Evolutionary conservation across 2,329 filamentous ascomycete species (phyloP), one percentile per base, ranked within the genome.

Genomic region (Sclerotinia spermophila): DNA sequence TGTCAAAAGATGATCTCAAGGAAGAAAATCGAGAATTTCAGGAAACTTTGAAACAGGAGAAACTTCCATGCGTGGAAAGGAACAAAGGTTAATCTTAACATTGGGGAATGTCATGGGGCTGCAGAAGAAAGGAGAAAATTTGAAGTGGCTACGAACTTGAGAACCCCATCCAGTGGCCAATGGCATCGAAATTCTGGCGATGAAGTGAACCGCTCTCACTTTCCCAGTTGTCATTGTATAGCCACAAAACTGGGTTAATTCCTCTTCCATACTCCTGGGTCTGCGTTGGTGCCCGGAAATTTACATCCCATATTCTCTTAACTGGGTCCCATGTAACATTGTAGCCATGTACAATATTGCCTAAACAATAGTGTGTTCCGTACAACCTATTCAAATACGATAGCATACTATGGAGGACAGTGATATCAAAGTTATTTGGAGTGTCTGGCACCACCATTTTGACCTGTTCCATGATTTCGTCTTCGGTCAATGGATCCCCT

Each of bases 101-200:
- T 60, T 15, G 35, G 58, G 3, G 15, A 44, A 30, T 27, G n/a
- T 1, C 30, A 33, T 44, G 11, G n/a, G 19, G 19, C n/a, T 45
- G 30, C 19, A 35, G 21, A 17, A 62, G 40, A 8, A 33, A 27
- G 3, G 40, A 24, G 21, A 8, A 35, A 45, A 24, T 33, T 5
- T 33, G 27, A 35, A 45, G 10, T 5, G 21, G 6, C n/a, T 45
- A 62, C 59, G 27, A 45, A 62, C 59, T 62, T 53, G 62, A 53
- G 24, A 65, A n/a, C 1, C 62, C 62, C 62, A 65, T 53, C 62
- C 62, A 65, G n/a, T 65, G 62, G 35, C 27, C 13, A 1, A n/a
- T 7, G 6, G 15, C 3, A 0, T 51, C 15, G 2, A 0, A 15
- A 0, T 7, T 42, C 1, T 10, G 1, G 13, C 0, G 61, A 38